Evolutionary conservation across 2,329 filamentous ascomycete species (phyloP), one percentile per base, ranked within the genome.

Genomic region (Whalleya microplaca): DNA sequence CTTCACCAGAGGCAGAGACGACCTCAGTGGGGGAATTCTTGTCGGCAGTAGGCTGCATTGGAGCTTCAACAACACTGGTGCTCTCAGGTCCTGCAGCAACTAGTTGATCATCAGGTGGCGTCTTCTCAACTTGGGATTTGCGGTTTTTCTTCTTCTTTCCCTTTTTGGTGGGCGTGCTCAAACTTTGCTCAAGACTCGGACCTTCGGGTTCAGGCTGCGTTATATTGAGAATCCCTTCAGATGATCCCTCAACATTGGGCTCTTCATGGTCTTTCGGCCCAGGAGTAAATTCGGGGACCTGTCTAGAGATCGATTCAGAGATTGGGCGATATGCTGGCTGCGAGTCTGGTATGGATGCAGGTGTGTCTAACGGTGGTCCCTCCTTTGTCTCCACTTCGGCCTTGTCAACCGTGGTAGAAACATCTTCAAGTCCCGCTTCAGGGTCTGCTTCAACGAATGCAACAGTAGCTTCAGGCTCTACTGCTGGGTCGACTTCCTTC

Each of bases 121-220:
- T 50, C 18, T 64, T 57, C 19, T 16, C 16, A 47, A 41, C 21
- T 47, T 61, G 61, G 55, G 59, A 59, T 41, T 66, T 61, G 37
- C 53, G 53, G 8, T 64, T 62, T 45, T 67, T 59, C 40, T 58
- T 61, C 52, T 64, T 61, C 53, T 65, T 66, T 43, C 40, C 51
- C 43, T 61, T 62, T 45, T 64, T 62, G 4, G 57, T 48, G n/a
- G 50, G 49, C 6, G 53, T 51, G 45, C 20, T 55, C 46, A 14
- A 29, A 50, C 3, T 43, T 50, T 54, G 52, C 37, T 54, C 47
- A 40, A 42, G 45, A 48, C 20, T 48, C 14, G 45, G 52, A 18
- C 48, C 20, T 51, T 50, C 52, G 20, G 59, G 23, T 21, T 55
- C 44, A 5, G 44, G 41, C 14, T 58, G 43, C 9, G 45, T 16